Evolutionary conservation across 2,329 filamentous ascomycete genomes (phyloP), one percentile per base, ranked within the genome.

Genomic region (Xylariaceae sp.): DNA sequence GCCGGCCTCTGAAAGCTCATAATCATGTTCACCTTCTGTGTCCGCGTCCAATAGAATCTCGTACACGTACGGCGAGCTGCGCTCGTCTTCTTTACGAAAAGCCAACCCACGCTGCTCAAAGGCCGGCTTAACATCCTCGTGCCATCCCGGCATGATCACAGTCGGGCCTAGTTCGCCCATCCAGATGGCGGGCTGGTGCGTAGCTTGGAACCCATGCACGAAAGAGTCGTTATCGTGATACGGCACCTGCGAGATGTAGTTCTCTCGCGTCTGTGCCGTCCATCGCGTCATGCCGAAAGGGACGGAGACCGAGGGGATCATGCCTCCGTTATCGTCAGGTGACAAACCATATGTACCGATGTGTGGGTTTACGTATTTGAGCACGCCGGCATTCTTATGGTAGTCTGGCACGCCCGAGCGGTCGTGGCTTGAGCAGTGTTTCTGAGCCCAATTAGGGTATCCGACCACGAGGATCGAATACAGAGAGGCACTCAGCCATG

Each of bases 141-240:
- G 71, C 48, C 76, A 67, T 0, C 77, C 76, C 0, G 77, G 74
- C 45, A 68, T 71, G 2, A 80, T 51, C 2, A 79, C 74, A 1
- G 77, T 71, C 64, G 79, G 77, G 5, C 78, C 78, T 9, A 74
- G 71, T 64, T 80, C 78, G 2, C 77, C 78, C 76, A 80, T 80
- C 78, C 78, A 80, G n/a, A 80, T 80, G 0, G 78, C 78, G 0
- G 78, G 78, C 61, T 80, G 78, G 57, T 80, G 78, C 0, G 78
- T 80, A 7, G 77, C 78, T 64, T 80, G 77, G 57, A 80, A 80
- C 0, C 78, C 77, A 60, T 80, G 78, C 7, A 80, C 73, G 23
- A 73, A 73, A 0, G 64, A 59, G 58, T 80, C 78, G 11, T 71
- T 62, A 55, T 79, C 75, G 23, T 76, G 72, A 65, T 80, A 80